These are phyloP conservation scores for Solanum etuberosum DNA, from an alignment of 257 asterid species.

Conservation along the genomic window DNA sequence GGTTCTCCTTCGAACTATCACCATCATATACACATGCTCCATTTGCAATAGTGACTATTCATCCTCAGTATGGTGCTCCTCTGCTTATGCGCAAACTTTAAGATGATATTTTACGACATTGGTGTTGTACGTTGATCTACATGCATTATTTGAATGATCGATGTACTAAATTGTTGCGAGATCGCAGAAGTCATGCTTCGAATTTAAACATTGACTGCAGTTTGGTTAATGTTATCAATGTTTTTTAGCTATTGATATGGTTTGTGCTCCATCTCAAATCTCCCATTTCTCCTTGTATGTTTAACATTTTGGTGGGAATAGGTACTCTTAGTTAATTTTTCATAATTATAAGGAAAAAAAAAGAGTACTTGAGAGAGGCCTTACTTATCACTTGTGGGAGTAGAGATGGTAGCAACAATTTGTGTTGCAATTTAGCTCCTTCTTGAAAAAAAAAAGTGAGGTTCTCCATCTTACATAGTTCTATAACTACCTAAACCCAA, in stretches of 20 bases:
- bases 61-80: not conserved
- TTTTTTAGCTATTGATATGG: not conserved
- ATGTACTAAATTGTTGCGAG: not conserved
- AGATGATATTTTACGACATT: not conserved
- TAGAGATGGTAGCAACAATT: not conserved
- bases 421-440: not conserved
- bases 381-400: not conserved
- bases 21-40: slow-evolving; percentile 28
- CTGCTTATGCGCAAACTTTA: not conserved
- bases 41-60: not conserved
- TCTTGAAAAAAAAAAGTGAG: no score
- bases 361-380: not conserved
- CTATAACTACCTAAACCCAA: no score
- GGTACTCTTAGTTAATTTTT: not conserved
- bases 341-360: not conserved
- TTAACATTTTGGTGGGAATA: no score
- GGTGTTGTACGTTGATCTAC: not conserved
- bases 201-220: not conserved
- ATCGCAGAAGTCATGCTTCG: not conserved
- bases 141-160: not conserved
- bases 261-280: no score
- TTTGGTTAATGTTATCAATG: not conserved
- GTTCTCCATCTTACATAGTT: no score
- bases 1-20: slow-evolving; percentile 17
- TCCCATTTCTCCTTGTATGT: no score